These are phyloP conservation scores for Acer saccharum DNA, from an alignment of 345 rosid genomes.

Conservation along the genomic window DNA sequence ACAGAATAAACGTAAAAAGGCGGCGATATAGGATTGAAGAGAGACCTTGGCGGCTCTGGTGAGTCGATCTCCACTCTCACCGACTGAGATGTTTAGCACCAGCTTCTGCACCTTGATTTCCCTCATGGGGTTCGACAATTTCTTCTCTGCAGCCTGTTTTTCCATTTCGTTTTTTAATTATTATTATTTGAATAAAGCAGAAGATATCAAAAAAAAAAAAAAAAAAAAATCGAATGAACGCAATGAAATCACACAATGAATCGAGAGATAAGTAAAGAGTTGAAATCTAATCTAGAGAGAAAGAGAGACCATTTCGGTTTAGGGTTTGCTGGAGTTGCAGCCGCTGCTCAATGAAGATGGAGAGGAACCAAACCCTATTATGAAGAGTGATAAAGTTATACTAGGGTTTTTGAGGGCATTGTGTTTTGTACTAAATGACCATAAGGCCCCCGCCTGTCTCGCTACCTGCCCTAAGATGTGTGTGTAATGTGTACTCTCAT, in stretches of 20 bases:
- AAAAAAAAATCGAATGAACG: not conserved
- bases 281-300: not conserved
- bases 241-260: too few species aligned
- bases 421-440: not conserved
- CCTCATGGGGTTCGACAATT: slow-evolving; percentile 85
- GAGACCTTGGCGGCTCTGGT: slow-evolving; percentile 82
- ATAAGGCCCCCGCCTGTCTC: not conserved
- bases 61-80: slow-evolving; percentile 92
- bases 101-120: slow-evolving; percentile 92
- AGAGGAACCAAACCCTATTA: slow-evolving; percentile 13
- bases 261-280: not conserved
- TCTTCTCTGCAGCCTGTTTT: slow-evolving; percentile 80
- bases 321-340: slow-evolving; percentile 11
- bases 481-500: too few species aligned
- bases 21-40: not conserved
- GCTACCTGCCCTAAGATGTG: too few species aligned
- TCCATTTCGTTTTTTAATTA: not conserved
- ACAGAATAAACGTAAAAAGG: not conserved
- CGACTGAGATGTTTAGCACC: slow-evolving; percentile 86
- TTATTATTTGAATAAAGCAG: not conserved
- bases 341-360: slow-evolving; percentile 11
- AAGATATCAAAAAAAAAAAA: not conserved
- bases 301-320: slow-evolving; percentile 10
- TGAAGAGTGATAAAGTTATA: too few species aligned
- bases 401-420: slow-evolving; percentile 14